phyloP scores from a whole-genome alignment of 1,139 yeast species.

The Kodamaea suecica region DNA sequence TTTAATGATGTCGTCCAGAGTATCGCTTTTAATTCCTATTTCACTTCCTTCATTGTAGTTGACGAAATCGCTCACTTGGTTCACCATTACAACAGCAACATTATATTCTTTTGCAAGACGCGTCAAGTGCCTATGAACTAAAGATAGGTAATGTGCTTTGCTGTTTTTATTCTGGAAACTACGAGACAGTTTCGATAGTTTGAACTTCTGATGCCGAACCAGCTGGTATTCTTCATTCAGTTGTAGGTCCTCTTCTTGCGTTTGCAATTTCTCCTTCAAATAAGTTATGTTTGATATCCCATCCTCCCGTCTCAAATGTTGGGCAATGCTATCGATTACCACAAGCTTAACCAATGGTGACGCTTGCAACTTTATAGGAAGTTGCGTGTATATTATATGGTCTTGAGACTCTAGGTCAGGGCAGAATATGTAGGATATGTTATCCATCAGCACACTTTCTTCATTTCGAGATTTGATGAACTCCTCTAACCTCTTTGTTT shows the following conservation, averaged over 20 bases:
- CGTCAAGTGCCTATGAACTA: constrained; percentile 48
- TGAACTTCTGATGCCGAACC: constrained; percentile 25
- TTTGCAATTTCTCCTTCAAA: constrained; percentile 21
- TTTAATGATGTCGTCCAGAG: neutral
- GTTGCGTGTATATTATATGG: constrained; percentile 67
- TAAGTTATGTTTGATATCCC: constrained; percentile 31
- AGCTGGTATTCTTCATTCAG: constrained; percentile 17
- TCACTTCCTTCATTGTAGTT: neutral
- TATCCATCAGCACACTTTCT: constrained; percentile 37
- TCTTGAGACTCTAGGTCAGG: constrained; percentile 71
- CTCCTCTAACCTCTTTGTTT: constrained; percentile 55
- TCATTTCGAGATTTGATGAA: constrained; percentile 17
- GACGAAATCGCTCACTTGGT: constrained; percentile 67
- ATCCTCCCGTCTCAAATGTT: constrained; percentile 71
- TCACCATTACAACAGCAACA: constrained; percentile 68
- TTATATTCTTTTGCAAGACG: constrained; percentile 46
- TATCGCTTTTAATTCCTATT: neutral
- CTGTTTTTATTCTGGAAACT: constrained; percentile 29
- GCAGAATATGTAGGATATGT: constrained; percentile 61
- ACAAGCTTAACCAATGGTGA: constrained; percentile 46
- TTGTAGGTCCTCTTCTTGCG: constrained; percentile 22
- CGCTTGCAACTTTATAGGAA: constrained; percentile 54
- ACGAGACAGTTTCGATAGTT: constrained; percentile 27
- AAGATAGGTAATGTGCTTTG: constrained; percentile 43
- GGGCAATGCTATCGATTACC: constrained; percentile 81